Conservation (phyloP, 1,139 yeast species). For the Pichia cactophila region DNA sequence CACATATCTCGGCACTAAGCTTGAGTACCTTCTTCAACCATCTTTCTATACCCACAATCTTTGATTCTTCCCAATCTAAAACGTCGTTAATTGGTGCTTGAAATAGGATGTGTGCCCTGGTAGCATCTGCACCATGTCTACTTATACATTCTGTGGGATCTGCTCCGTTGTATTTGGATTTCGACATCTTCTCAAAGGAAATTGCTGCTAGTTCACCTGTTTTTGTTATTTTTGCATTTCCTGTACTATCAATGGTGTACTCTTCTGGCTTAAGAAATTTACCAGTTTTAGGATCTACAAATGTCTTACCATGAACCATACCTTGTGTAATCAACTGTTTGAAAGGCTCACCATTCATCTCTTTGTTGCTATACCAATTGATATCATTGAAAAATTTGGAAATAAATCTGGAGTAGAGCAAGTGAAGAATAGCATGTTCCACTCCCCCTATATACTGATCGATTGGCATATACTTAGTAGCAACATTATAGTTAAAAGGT, state of each 20-base stretch:
- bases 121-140: constrained; percentile 89
- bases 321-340: constrained; percentile 82
- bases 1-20: constrained; percentile 29
- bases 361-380: constrained; percentile 47
- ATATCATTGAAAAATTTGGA: constrained; percentile 65
- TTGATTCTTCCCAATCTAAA: constrained; percentile 82
- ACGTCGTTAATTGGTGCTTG: constrained; percentile 84
- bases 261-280: constrained; percentile 75
- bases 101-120: constrained; percentile 88
- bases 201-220: constrained; percentile 48
- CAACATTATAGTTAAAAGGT: constrained; percentile 50
- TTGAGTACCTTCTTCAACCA: constrained; percentile 65
- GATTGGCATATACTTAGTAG: constrained; percentile 62
- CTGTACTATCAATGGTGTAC: constrained; percentile 36
- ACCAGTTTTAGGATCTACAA: constrained; percentile 61
- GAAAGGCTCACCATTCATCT: constrained; percentile 67
- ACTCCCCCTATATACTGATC: constrained; percentile 91
- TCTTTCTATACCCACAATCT: constrained; percentile 78
- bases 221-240: constrained; percentile 38
- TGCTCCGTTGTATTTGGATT: constrained; percentile 89
- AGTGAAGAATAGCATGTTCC: constrained; percentile 91
- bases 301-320: constrained; percentile 94
- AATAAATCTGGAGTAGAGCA: constrained; percentile 77
- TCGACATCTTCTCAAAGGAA: constrained; percentile 88
- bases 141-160: constrained; percentile 74